phyloP scores from a whole-genome alignment of 495 filamentous ascomycete genomes.

The Paragyromitra xinjiangensis region DNA sequence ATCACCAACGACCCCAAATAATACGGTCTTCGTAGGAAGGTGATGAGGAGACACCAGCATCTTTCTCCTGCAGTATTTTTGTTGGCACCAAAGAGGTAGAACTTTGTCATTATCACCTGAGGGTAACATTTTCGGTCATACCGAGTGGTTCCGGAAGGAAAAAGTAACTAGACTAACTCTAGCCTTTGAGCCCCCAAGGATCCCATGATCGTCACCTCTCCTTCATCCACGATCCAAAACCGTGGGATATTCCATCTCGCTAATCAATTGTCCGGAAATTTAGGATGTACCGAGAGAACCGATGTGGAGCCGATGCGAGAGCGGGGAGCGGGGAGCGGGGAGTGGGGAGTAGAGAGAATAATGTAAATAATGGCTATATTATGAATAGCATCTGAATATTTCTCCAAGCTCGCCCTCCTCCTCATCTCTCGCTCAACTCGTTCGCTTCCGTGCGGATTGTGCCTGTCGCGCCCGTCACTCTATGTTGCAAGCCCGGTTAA shows the following conservation, averaged over 20 bases:
- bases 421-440: neutral
- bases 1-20: neutral
- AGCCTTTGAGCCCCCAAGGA: neutral
- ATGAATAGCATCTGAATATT: neutral
- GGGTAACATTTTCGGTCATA: neutral
- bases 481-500: constrained; percentile 23
- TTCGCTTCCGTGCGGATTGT: too few relatives aligned
- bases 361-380: constrained; percentile 15
- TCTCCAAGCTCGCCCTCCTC: neutral
- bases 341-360: neutral
- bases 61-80: neutral
- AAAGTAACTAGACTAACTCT: neutral
- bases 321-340: neutral
- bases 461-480: too few relatives aligned
- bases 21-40: neutral
- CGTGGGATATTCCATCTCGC: neutral
- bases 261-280: constrained; percentile 9
- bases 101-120: neutral
- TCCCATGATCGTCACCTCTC: neutral
- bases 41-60: neutral
- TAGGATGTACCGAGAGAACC: constrained; percentile 13
- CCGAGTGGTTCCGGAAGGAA: neutral
- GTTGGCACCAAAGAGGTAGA: neutral
- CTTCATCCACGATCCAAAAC: neutral
- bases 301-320: neutral